Percentiles rank a stretch among this genome's conserved stretches.
phyloP scores from a whole-genome alignment of 805 yeast species.

The Zygotorulaspora chibaensis region DNA sequence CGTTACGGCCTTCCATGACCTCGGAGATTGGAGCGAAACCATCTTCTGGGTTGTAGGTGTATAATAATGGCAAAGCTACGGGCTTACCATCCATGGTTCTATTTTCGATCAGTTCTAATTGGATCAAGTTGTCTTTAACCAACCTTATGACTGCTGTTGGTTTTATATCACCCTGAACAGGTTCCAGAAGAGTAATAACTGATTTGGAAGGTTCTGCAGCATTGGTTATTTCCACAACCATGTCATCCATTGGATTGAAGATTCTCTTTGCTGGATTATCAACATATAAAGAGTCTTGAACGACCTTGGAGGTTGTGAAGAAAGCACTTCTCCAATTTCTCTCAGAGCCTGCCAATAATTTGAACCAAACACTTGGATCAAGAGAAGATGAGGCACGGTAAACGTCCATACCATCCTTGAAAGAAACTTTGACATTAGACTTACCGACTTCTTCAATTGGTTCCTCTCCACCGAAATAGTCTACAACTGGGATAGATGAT shows the following conservation, averaged over 20 bases:
- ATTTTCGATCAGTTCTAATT: slow-evolving; percentile 74
- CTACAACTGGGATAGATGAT: slow-evolving; percentile 77
- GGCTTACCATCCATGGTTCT: slow-evolving; percentile 78
- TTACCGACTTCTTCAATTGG: slow-evolving; percentile 36
- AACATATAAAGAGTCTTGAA: slow-evolving; percentile 79
- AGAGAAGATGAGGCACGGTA: slow-evolving; percentile 40
- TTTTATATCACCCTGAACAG: slow-evolving; percentile 62
- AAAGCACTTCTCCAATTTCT: slow-evolving; percentile 91
- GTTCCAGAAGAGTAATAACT: slow-evolving; percentile 61
- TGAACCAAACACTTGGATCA: slow-evolving; percentile 60
- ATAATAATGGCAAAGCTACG: slow-evolving; percentile 71
- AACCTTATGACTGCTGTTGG: slow-evolving; percentile 63
- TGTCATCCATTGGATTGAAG: slow-evolving; percentile 65
- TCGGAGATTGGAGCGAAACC: slow-evolving; percentile 97
- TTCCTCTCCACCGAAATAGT: slow-evolving; percentile 74
- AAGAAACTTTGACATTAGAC: slow-evolving; percentile 13
- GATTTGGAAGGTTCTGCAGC: slow-evolving; percentile 52
- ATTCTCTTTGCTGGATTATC: slow-evolving; percentile 76
- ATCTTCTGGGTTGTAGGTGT: slow-evolving; percentile 72
- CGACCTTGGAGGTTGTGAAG: slow-evolving; percentile 69
- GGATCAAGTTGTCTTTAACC: slow-evolving; percentile 49
- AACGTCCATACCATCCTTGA: slow-evolving; percentile 33
- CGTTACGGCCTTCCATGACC: slow-evolving; percentile 84
- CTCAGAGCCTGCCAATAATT: slow-evolving; percentile 70
- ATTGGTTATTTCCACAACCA: slow-evolving; percentile 58